Percentiles rank a stretch among this genome's conserved stretches.
Conservation (phyloP, 257 asterid species). For the Galeopsis tetrahit region DNA sequence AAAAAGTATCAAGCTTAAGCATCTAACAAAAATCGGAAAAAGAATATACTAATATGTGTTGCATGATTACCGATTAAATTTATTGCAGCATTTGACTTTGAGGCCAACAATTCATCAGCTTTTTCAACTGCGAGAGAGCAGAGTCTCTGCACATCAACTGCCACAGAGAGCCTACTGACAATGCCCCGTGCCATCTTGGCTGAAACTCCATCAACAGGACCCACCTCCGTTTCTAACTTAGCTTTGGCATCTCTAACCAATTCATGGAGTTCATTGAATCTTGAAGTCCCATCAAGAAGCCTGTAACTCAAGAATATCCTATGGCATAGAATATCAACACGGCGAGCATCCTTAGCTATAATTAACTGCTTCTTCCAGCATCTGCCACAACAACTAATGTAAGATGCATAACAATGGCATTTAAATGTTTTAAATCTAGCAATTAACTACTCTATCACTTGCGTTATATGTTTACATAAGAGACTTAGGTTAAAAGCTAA, state of each 20-base stretch:
- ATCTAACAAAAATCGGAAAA: constrained; percentile 20
- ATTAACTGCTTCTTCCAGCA: constrained; percentile 86
- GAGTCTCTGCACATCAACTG: constrained; percentile 72
- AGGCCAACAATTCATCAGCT: constrained; percentile 67
- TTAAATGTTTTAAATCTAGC: constrained; percentile 8
- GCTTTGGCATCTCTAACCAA: constrained; percentile 73
- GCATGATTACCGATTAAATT: constrained; percentile 50
- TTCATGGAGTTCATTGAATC: constrained; percentile 79
- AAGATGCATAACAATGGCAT: constrained; percentile 9
- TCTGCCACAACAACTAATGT: constrained; percentile 46
- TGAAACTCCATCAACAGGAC: constrained; percentile 82
- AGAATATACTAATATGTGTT: constrained; percentile 24
- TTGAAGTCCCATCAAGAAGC: constrained; percentile 82
- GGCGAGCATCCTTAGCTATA: constrained; percentile 90
- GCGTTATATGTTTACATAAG: not conserved
- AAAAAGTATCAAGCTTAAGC: constrained; percentile 28
- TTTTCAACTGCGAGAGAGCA: constrained; percentile 85
- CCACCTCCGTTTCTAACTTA: constrained; percentile 84
- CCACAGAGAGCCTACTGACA: constrained; percentile 81
- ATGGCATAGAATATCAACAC: constrained; percentile 77
- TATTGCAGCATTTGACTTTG: constrained; percentile 43
- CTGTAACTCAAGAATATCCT: constrained; percentile 78
- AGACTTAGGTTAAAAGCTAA: not conserved
- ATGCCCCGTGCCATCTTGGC: constrained; percentile 93
- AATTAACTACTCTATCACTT: constrained; percentile 7